Conservation (phyloP, 305 asterid species). For the Solanum hybrid region DNA sequence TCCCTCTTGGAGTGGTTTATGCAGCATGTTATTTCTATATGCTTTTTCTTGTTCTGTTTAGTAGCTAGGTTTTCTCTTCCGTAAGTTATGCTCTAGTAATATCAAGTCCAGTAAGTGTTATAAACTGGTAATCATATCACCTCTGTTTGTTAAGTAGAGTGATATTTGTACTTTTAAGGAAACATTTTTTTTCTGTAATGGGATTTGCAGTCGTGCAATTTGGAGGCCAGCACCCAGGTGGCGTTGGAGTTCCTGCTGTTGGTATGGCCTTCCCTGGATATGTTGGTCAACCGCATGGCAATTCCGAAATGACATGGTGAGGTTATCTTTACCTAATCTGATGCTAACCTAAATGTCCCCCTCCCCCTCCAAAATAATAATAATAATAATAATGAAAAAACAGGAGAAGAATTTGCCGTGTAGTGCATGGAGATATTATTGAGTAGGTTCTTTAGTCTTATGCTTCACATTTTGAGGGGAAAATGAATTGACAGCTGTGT, state of each 20-base stretch:
- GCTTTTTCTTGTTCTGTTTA: not conserved
- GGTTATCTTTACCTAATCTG: not conserved
- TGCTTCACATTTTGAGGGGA: not conserved
- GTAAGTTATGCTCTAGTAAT: not conserved
- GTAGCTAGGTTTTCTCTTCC: not conserved
- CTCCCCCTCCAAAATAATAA: not conserved
- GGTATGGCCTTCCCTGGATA: slow-evolving; percentile 99
- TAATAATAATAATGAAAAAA: not conserved
- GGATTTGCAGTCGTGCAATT: slow-evolving; percentile 69
- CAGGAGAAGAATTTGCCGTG: not conserved
- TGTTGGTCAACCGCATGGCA: slow-evolving; percentile 76
- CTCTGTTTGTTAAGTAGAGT: not conserved
- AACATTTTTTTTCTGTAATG: not conserved
- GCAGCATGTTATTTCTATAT: not conserved
- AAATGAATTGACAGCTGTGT: not conserved
- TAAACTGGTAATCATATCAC: not conserved
- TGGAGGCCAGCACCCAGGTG: slow-evolving; percentile 85
- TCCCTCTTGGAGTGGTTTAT: not conserved
- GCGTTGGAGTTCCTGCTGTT: slow-evolving; percentile 72
- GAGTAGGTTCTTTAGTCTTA: not conserved
- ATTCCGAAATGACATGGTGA: slow-evolving; percentile 92
- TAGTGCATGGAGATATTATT: not conserved
- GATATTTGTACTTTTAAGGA: not conserved
- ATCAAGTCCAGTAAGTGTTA: not conserved
- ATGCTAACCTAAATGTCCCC: not conserved